Percentiles rank a stretch among this genome's conserved stretches.
phyloP scores from a whole-genome alignment of 169 alveolate species.

The Babesia gibsoni region DNA sequence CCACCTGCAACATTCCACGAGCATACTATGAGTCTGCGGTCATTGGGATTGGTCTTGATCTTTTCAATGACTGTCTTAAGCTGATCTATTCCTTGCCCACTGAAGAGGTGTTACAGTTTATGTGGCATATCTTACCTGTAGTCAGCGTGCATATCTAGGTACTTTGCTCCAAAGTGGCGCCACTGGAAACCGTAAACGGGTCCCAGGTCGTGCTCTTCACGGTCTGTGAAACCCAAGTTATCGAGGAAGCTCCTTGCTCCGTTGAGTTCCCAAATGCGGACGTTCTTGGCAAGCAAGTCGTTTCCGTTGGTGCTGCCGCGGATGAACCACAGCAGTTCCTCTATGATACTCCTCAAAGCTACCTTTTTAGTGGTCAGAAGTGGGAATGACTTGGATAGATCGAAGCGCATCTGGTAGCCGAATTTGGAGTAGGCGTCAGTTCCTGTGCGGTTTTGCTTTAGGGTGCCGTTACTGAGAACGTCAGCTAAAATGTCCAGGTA shows the following conservation, averaged over 20 bases:
- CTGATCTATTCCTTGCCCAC: constrained; percentile 94
- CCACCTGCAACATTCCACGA: constrained; percentile 95
- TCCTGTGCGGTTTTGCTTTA: constrained; percentile 90
- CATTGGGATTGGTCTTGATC: constrained; percentile 90
- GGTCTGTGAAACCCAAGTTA: constrained; percentile 86
- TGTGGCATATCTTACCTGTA: constrained; percentile 58
- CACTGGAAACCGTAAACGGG: constrained; percentile 98
- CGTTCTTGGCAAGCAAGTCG: constrained; percentile 87
- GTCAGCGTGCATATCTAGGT: constrained; percentile 85
- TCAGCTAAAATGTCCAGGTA: constrained; percentile 89
- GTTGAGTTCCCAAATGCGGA: constrained; percentile 96
- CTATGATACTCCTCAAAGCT: constrained; percentile 90
- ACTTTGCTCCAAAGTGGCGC: constrained; percentile 96
- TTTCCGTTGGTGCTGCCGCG: constrained; percentile 95
- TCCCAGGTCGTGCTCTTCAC: constrained; percentile 95
- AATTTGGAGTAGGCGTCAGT: constrained; percentile 87
- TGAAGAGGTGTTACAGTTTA: neutral
- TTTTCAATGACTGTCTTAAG: constrained; percentile 81
- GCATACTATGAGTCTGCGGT: constrained; percentile 89
- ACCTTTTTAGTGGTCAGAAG: constrained; percentile 94
- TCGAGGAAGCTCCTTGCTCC: constrained; percentile 96
- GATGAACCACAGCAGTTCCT: constrained; percentile 94
- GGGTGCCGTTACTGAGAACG: constrained; percentile 84
- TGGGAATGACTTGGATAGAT: constrained; percentile 90
- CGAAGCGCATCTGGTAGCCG: constrained; percentile 93